A percentile compares a stretch with the other conserved stretches of the same genome.
phyloP scores from a whole-genome alignment of 805 yeast species.

The Candida sphagnicola region DNA sequence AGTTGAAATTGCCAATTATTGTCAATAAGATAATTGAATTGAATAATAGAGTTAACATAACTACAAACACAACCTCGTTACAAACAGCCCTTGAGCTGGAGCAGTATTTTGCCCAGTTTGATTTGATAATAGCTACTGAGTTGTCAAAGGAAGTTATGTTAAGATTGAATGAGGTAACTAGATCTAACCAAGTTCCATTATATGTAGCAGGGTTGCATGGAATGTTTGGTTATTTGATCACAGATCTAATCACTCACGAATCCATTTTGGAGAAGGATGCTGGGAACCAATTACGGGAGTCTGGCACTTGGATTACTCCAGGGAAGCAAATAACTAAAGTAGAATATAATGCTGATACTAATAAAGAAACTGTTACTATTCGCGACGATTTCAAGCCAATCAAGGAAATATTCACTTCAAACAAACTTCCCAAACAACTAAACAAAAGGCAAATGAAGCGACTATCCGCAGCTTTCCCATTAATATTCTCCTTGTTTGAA shows the following conservation, averaged over 20 bases:
- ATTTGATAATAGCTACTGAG: slow-evolving; percentile 75
- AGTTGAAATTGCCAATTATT: slow-evolving; percentile 51
- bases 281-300: slow-evolving; percentile 37
- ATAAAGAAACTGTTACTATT: slow-evolving; percentile 40
- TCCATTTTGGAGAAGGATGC: slow-evolving; percentile 50
- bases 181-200: slow-evolving; percentile 58
- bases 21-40: slow-evolving; percentile 58
- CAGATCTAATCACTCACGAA: slow-evolving; percentile 67
- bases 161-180: slow-evolving; percentile 50
- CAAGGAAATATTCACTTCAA: slow-evolving; percentile 27
- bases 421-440: slow-evolving; percentile 38
- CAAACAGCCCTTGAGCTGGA: slow-evolving; percentile 12
- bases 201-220: slow-evolving; percentile 73
- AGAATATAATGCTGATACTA: slow-evolving; percentile 27
- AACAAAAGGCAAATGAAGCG: slow-evolving; percentile 43
- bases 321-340: slow-evolving; percentile 31
- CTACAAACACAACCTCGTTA: slow-evolving; percentile 34
- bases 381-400: slow-evolving; percentile 36
- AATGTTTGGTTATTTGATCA: slow-evolving; percentile 74
- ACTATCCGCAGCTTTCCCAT: slow-evolving; percentile 56
- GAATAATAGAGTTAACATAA: slow-evolving; percentile 72
- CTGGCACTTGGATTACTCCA: slow-evolving; percentile 50
- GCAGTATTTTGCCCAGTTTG: slow-evolving; percentile 51
- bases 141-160: slow-evolving; percentile 38
- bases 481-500: slow-evolving; percentile 57